Base-by-base conservation (phyloP, 2,329 filamentous ascomycete genomes). In the Triangularia verruculosa region DNA sequence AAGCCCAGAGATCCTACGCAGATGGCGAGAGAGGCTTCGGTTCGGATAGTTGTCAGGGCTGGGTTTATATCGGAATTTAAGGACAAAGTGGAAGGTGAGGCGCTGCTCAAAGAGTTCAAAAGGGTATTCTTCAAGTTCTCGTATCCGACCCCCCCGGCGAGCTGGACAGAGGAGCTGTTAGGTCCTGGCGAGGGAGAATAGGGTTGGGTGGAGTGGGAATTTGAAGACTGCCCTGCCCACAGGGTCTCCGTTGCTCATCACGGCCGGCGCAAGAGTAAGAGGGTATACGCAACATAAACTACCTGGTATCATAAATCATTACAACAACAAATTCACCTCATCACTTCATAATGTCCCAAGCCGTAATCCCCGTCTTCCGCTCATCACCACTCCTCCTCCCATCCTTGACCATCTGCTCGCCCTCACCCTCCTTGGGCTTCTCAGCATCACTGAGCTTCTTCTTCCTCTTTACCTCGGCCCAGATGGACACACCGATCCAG, bases 401-500 rank as follows among this genome's bases (percentile, higher is more conserved):
- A 24, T 27, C 27, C 70, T 61, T 65, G 1, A 56, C 43, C 12
- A 53, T 47, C 11, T 32, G 34, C n/a, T 54, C 34, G 8, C 25
- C 64, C 15, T 30, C 57, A 12, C n/a, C 11, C 69, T 56, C 22
- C 11, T 34, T 52, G 4, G 43, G 24, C 59, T 52, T 55, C 11
- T 59, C 17, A 9, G n/a, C 7, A 47, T 47, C 39, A 9, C 4
- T 47, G n/a, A 47, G n/a, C 13, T 25, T 60, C 6, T 65, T 63
- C 17, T 67, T 51, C n/a, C 74, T 70, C 20, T 70, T 69, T 2
- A 70, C 30, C 69, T 78, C 78, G 11, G 70, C 69, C 11, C 70
- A 32, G 0, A 78, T 22, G 0, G 77, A 75, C 1, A 73, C 59
- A 0, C 71, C 43, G 22, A 79, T 58, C 79, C 79, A 81, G 1